A percentile compares a stretch with the other conserved stretches of the same genome.
phyloP scores from a whole-genome alignment of 768 basidiomycete species.

The Lactifluus echinatus region DNA sequence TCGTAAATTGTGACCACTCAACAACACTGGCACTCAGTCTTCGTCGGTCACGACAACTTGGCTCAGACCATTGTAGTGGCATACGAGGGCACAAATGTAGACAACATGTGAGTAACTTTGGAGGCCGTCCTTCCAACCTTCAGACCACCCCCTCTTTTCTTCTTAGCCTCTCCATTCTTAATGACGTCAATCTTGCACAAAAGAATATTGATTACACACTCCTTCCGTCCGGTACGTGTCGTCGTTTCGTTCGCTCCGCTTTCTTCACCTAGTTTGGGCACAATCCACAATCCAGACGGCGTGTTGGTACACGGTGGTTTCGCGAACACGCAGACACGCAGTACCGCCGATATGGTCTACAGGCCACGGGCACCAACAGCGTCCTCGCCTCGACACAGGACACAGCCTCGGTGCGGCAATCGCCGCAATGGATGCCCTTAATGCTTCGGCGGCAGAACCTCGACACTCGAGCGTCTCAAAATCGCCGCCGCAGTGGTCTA shows the following conservation, averaged over 20 bases:
- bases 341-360: conserved; percentile 31
- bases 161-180: conserved; percentile 29
- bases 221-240: conserved; percentile 26
- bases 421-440: conserved; percentile 37
- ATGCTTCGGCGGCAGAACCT: conserved; percentile 33
- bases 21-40: no score
- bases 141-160: not conserved
- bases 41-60: conserved; percentile 31
- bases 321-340: conserved; percentile 32
- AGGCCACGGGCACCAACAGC: conserved; percentile 26
- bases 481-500: conserved; percentile 33
- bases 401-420: conserved; percentile 42
- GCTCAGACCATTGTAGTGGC: conserved; percentile 32
- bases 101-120: conserved; percentile 24
- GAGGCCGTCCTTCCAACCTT: not conserved
- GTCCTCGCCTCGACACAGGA: conserved; percentile 38
- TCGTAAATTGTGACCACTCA: not conserved
- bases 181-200: conserved; percentile 29
- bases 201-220: conserved; percentile 27
- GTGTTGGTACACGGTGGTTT: conserved; percentile 35
- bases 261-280: not conserved
- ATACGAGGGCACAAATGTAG: conserved; percentile 34
- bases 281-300: conserved; percentile 24
- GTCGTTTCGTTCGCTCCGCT: not conserved
- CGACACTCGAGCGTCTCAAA: conserved; percentile 26